Evolutionary conservation across 2,329 filamentous ascomycete genomes (phyloP), one percentile per base, ranked within the genome.

Genomic region (Cladophialophora yegresii): DNA sequence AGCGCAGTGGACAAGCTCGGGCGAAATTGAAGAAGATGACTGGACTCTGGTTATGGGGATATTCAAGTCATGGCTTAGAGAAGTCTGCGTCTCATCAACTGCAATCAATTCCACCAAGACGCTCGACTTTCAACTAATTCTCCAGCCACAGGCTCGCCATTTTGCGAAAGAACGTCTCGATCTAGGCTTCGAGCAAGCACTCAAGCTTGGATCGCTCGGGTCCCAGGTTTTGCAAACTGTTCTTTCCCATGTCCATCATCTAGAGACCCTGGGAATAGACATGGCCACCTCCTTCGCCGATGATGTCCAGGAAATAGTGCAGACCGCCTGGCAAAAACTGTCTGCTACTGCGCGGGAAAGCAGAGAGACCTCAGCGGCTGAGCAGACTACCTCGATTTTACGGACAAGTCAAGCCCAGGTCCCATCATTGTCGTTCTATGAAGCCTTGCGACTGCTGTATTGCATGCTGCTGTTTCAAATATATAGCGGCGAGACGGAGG

Each of bases 401-500:
- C 49, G 74, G 69, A 66, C 73, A 58, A 71, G 74, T 23, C 28
- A 10, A 43, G n/a, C 13, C 3, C 43, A 45, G 65, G 73, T 73
- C 16, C 75, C 71, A 61, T 73, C 64, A 69, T 79, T 74, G 72
- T 81, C 75, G 63, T 77, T 76, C 66, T 80, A 80, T 16, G 86
- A 87, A 65, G 90, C 90, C 0, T 84, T 97, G 63, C 88, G 89
- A 22, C 82, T 97, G 40, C 83, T 98, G 1, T 92, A 96, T 74
- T 88, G 91, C 0, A 84, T 97, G 58, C 89, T 92, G 0, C 85
- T 97, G 13, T 82, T 98, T 61, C 92, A 97, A 75, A 83, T 96
- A 8, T 96, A 96, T 78, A 93, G 93, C 72, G 91, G 92, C 26
- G 92, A 96, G 64, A 83, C 89, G 0, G 95, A 98, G 73, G 91